phyloP scores from a whole-genome alignment of 345 rosid genomes.

The Corchorus olitorius region DNA sequence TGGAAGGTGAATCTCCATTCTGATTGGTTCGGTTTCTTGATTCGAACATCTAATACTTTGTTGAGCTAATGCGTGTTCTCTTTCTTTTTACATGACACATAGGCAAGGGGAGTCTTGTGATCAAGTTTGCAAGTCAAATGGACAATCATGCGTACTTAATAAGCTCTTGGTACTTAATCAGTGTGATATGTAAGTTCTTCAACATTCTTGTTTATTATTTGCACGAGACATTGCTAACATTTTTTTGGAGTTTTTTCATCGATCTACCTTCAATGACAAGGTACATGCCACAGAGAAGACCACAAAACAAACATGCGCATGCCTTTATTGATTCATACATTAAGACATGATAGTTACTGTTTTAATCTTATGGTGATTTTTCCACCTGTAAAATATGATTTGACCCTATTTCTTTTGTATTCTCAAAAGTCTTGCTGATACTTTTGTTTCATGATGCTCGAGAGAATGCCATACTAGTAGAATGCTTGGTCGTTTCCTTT shows the following conservation, averaged over 20 bases:
- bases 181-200: conserved; percentile 70
- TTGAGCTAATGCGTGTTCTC: conserved; percentile 22
- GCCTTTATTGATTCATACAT: not conserved
- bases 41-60: not conserved
- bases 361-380: not conserved
- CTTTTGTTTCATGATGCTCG: not conserved
- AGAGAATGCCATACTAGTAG: not conserved
- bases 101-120: conserved; percentile 96
- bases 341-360: not conserved
- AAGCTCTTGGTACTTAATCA: conserved; percentile 83
- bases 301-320: not conserved
- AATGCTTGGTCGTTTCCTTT: not conserved
- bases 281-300: not conserved
- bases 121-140: conserved; percentile 72
- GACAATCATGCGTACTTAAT: conserved; percentile 84
- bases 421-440: not conserved
- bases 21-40: conserved; percentile 13
- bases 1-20: conserved; percentile 59
- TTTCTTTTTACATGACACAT: conserved; percentile 22
- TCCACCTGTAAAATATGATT: not conserved
- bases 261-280: conserved; percentile 4
- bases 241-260: not conserved
- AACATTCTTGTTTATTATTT: not conserved
- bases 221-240: not conserved
- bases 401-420: not conserved